These are phyloP conservation scores for Aspergillus fumigatiaffinis DNA, from an alignment of 2,329 filamentous ascomycete species.

Conservation along the genomic window DNA sequence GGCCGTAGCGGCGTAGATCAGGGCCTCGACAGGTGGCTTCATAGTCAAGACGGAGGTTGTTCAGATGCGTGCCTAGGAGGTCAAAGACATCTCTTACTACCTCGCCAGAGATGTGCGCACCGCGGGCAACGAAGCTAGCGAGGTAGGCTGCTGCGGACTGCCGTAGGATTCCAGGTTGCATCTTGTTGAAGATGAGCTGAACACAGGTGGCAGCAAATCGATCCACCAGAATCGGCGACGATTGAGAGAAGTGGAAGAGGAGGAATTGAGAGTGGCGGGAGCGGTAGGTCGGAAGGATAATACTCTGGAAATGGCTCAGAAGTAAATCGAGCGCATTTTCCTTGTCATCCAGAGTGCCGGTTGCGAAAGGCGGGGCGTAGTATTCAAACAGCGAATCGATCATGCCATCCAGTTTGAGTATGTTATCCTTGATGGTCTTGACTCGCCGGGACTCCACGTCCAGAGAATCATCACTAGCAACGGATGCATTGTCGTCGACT, in stretches of 20 bases:
- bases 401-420: conserved; percentile 87
- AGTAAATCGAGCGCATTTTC: conserved; percentile 73
- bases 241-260: conserved; percentile 90
- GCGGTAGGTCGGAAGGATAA: conserved; percentile 85
- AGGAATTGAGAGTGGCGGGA: conserved; percentile 94
- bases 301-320: conserved; percentile 78
- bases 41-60: conserved; percentile 67
- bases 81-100: conserved; percentile 80
- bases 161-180: conserved; percentile 66
- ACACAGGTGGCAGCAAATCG: conserved; percentile 77
- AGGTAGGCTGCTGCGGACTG: conserved; percentile 89
- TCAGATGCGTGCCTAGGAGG: conserved; percentile 72
- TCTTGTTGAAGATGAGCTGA: conserved; percentile 66
- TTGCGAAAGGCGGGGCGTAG: conserved; percentile 69
- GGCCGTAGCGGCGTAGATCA: conserved; percentile 75
- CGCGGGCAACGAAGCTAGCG: conserved; percentile 88
- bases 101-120: conserved; percentile 70
- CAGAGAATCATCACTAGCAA: conserved; percentile 58
- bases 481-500: conserved; percentile 65
- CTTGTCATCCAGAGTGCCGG: conserved; percentile 64
- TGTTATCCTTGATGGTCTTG: conserved; percentile 73
- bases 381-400: conserved; percentile 83
- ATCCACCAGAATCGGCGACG: conserved; percentile 71
- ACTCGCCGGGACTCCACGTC: conserved; percentile 45
- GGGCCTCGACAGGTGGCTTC: conserved; percentile 75